Evolutionary conservation across 1,284 basidiomycete species (phyloP), one percentile per base, ranked within the genome.

Genomic region (Heliocybe sulcata): DNA sequence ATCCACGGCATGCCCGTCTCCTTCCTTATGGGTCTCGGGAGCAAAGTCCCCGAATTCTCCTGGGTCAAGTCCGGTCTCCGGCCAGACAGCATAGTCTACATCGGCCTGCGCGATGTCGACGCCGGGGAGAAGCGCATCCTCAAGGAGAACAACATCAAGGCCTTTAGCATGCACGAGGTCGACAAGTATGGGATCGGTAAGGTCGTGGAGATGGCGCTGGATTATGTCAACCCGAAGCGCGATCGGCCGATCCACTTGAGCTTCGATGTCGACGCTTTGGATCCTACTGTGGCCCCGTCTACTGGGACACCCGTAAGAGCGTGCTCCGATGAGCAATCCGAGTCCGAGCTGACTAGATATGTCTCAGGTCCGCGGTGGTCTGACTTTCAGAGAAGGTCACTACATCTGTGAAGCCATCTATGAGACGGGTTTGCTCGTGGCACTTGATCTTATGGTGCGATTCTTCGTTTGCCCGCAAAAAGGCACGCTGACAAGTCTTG

Each of bases 1-100:
- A 85, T 99, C 59, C 97, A 99, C 74, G 97, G 97, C 60, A 98
- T 97, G 87, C 97, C 96, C 35, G 82, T 98, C 51, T 92, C 96
- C 19, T 99, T 99, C 83, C 83, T 99, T 53, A 80, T 94, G 54
- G 90, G 91, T 3, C 73, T 94, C 56, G 81, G 77, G 45, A 68
- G 66, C 51, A 67, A 73, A 58, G 64, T 82, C 42, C 68, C 77
- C 42, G 81, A 82, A 60, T 94, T 93, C 65, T 75, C 80, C 31
- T 98, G 94, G 94, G 76, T 95, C 59, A 82, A 86, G 66, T 84
- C 90, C 42, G 59, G 77, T 42, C 78, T 98, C 45, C 83, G 79
- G 61, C 73, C 91, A 1, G 79, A 89, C 54, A 81, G 84, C 33
- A 69, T 97, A 49, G 94, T 94, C 33, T 98, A 97, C 76, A 98